Evolutionary conservation across 208 protist species (phyloP), one percentile per base, ranked within the genome.

Genomic region (Wallacemonas sp.): DNA sequence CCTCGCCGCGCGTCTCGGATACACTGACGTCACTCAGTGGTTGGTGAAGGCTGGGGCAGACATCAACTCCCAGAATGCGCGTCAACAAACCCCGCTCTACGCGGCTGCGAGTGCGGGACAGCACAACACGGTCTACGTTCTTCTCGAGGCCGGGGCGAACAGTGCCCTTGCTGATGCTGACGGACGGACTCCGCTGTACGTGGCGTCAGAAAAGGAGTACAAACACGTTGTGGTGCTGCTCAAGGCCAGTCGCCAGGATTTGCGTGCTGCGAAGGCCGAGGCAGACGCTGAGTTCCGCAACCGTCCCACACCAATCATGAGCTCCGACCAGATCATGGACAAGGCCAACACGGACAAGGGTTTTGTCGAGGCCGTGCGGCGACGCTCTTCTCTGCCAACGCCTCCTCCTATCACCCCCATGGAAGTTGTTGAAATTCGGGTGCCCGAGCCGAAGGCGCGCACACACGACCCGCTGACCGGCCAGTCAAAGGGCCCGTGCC

Each of bases 191-290:
- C 79, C 87, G n/a, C 78, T 94, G 13, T 94, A 85, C 75, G 87
- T 96, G 38, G 91, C 91, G 12, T 93, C 87, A 9, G 84, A 94
- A 63, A 93, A 87, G 59, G 77, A 70, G 29, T 78, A 87, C 67
- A 91, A 92, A 66, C 80, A 92, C 64, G 81, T 94, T 0, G 80
- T 93, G 24, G 64, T 92, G 59, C 63, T 96, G 21, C 73, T 96
- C 26, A 93, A 92, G 69, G 78, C 80, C 9, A 39, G 79, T 0
- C 65, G 27, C 1, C 53, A 83, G 26, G 75, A 86, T 44, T 71
- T 96, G 33, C 62, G 52, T 38, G 60, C 78, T 54, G 85, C 85
- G 17, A 96, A 92, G 73, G 77, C 77, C 17, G 70, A 79, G 26
- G 90, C 83, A 15, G 90, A 93, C 58, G 75, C 60, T 13, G 79